Evolutionary conservation across 805 yeast species (phyloP).

Genomic region (Saturnispora quitensis): DNA sequence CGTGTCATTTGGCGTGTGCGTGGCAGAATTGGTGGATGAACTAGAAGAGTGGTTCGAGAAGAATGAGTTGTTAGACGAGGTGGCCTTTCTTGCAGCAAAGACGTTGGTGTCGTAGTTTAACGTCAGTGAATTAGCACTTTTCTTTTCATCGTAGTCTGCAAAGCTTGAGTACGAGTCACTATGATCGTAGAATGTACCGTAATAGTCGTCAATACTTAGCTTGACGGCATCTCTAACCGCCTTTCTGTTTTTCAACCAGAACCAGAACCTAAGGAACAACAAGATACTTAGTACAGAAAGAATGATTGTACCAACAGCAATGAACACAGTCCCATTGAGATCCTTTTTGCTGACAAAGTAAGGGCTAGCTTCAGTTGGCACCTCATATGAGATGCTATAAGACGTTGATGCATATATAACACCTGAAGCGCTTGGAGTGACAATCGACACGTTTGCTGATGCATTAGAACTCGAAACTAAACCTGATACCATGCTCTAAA

Average conservation of each 20-base stretch:
- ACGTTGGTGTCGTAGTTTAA: conserved; percentile 12
- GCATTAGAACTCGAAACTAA: neutral
- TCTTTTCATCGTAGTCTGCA: conserved; percentile 8
- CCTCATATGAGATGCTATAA: neutral
- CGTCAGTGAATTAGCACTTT: neutral
- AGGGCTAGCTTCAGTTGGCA: conserved; percentile 25
- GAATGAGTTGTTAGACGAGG: conserved; percentile 8
- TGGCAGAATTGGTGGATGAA: conserved; percentile 6
- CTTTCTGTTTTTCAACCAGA: conserved; percentile 21
- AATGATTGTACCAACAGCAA: conserved; percentile 32
- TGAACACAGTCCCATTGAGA: conserved; percentile 34
- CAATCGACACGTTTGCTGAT: neutral
- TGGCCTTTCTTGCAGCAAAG: conserved; percentile 9
- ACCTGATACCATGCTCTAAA: neutral
- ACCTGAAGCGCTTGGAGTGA: neutral
- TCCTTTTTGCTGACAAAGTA: conserved; percentile 22
- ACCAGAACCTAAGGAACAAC: conserved; percentile 17
- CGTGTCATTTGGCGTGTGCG: neutral
- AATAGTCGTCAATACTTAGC: conserved; percentile 15
- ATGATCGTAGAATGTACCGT: conserved; percentile 11
- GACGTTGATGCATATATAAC: neutral
- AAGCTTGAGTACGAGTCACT: conserved; percentile 8
- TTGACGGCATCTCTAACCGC: conserved; percentile 11
- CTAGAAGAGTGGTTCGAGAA: conserved; percentile 10
- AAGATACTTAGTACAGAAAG: conserved; percentile 16